Conservation (phyloP, 257 asterid species). For the Solanum okadae region DNA sequence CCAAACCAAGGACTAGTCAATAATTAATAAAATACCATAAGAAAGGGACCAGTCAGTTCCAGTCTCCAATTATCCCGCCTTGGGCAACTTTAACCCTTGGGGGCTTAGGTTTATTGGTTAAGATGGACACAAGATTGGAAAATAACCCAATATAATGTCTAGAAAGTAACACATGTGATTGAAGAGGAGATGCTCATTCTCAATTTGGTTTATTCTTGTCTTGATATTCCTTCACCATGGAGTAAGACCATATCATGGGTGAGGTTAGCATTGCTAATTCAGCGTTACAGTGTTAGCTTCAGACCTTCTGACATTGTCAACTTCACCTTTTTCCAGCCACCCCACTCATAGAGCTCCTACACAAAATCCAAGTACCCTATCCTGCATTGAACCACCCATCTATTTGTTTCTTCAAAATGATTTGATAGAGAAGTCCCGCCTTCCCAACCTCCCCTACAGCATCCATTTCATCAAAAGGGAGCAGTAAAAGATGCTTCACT, state of each 20-base stretch:
- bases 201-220: not conserved
- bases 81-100: not conserved
- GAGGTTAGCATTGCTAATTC: not conserved
- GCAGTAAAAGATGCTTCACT: not conserved
- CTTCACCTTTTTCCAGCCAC: not conserved
- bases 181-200: not conserved
- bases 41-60: not conserved
- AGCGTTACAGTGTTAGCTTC: not conserved
- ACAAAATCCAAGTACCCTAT: not conserved
- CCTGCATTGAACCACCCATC: not conserved
- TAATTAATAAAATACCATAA: not conserved
- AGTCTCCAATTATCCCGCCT: not conserved
- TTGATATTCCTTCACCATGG: not conserved
- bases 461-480: not conserved
- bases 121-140: not conserved
- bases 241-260: not conserved
- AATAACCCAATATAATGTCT: not conserved
- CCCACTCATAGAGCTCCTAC: not conserved
- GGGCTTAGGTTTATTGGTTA: not conserved
- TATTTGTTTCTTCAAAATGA: not conserved
- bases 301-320: not conserved
- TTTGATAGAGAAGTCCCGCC: not conserved
- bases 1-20: not conserved
- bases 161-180: not conserved
- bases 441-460: not conserved